phyloP scores from a whole-genome alignment of 306 rosid species.

The Gleditsia sinensis region DNA sequence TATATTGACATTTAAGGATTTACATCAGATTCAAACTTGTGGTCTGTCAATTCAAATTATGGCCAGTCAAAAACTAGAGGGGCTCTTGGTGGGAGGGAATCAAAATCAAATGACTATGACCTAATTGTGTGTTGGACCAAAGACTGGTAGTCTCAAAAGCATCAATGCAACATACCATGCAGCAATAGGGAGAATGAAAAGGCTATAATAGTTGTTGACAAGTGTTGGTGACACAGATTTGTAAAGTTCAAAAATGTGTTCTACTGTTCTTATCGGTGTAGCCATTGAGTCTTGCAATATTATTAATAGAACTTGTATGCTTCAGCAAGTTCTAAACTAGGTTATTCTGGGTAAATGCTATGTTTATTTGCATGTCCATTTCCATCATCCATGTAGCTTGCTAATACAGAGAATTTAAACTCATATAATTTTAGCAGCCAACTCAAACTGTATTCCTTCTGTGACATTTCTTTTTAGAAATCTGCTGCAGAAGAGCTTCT shows the following conservation, averaged over 20 bases:
- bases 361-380: conserved; percentile 13
- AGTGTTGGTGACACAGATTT: conserved; percentile 10
- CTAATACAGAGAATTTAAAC: background rate
- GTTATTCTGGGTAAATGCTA: conserved; percentile 11
- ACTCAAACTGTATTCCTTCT: conserved; percentile 14
- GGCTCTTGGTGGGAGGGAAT: conserved; percentile 16
- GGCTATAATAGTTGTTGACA: background rate
- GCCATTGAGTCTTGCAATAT: conserved; percentile 18
- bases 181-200: conserved; percentile 19
- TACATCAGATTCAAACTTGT: conserved; percentile 14
- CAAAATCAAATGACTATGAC: conserved; percentile 9
- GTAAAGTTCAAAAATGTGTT: conserved; percentile 3
- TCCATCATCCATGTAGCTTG: background rate
- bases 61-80: background rate
- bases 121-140: conserved; percentile 1
- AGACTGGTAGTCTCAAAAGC: background rate
- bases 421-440: conserved; percentile 1
- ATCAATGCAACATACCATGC: background rate
- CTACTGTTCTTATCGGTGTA: conserved; percentile 7
- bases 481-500: conserved; percentile 85
- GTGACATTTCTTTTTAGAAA: conserved; percentile 50
- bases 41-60: conserved; percentile 21
- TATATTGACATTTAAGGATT: conserved; percentile 20
- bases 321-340: conserved; percentile 14
- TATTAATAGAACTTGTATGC: conserved; percentile 7